Evolutionary conservation across 306 rosid species (phyloP), one percentile per base, ranked within the genome.

Genomic region (Pachyrhizus erosus): DNA sequence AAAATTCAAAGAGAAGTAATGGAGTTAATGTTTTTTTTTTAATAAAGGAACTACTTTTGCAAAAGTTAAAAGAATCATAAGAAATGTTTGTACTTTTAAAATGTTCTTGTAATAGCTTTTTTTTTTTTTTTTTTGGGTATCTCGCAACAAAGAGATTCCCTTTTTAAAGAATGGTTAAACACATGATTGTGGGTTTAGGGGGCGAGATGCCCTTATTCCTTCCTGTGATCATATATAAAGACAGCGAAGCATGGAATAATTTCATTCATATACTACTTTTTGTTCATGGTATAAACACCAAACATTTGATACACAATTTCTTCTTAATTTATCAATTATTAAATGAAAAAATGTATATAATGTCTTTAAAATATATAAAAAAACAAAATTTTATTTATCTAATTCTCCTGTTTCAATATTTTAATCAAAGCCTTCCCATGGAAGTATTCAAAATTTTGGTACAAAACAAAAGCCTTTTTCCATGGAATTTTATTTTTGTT

Each of bases 1-100:
- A 73, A 67, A 73, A 23, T 84, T 68, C 60, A 43, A 43, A 74
- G 42, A 73, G 58, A 84, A 79, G 84, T n/a, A 55, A 37, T 27
- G 68, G 10, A 45, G 49, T 33, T 65, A 39, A 4, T n/a, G n/a
- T n/a, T 51, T 40, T 60, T 5, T 64, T 62, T 23, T 14, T 5
- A 74, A 45, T 26, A 75, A 79, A 74, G 77, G 67, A 74, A 2
- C 79, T 12, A 27, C 84, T 75, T 84, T 80, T 48, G 10, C 31
- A 48, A 84, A 84, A 79, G 81, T 43, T 15, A 57, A 57, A 79
- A 40, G 79, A 78, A 72, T 42, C 76, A 42, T 27, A 7, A 49
- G 64, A 84, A 78, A 72, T 23, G 48, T 27, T 70, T 77, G 66
- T 20, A 52, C 76, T 62, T 70, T 37, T 3, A 29, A 84, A 51